A percentile compares a stretch with the other conserved stretches of the same genome.
These are phyloP conservation scores for Chalciporus pseudorubinellus DNA, from an alignment of 768 basidiomycete species.

Conservation along the genomic window DNA sequence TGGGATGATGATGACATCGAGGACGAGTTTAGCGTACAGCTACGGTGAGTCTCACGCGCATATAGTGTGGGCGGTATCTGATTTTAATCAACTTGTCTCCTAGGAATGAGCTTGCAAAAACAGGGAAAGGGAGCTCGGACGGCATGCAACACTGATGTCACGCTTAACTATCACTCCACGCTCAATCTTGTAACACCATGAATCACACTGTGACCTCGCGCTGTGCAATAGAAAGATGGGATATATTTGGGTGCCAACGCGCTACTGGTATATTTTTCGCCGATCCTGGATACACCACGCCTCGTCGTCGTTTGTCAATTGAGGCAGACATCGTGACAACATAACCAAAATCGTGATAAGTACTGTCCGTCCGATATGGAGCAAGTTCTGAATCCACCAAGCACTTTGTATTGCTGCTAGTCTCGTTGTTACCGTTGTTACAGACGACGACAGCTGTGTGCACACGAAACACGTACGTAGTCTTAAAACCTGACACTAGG, in stretches of 20 bases:
- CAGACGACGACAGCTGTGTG: too few relatives aligned
- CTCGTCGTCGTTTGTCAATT: too few relatives aligned
- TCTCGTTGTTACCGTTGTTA: too few relatives aligned
- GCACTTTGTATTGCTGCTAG: too few relatives aligned
- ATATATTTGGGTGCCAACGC: neutral
- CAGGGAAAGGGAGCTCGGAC: slow-evolving; percentile 38
- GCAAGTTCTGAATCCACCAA: too few relatives aligned
- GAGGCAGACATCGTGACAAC: too few relatives aligned
- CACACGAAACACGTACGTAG: too few relatives aligned
- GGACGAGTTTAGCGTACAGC: slow-evolving; percentile 93
- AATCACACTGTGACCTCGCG: neutral
- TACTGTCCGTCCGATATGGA: too few relatives aligned
- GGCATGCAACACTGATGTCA: slow-evolving; percentile 53
- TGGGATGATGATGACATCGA: slow-evolving; percentile 99
- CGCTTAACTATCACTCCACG: neutral
- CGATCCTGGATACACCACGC: neutral
- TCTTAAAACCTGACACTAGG: too few relatives aligned
- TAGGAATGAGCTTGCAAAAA: slow-evolving; percentile 67
- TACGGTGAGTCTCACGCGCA: slow-evolving; percentile 60
- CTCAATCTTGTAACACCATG: slow-evolving; percentile 4
- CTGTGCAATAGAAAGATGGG: neutral
- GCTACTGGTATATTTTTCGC: neutral
- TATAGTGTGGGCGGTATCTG: neutral
- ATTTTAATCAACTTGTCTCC: neutral
- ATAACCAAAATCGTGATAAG: too few relatives aligned